Evolutionary conservation across 208 protist genomes (phyloP).

Genomic region (Trypanosomatidae sp.): DNA sequence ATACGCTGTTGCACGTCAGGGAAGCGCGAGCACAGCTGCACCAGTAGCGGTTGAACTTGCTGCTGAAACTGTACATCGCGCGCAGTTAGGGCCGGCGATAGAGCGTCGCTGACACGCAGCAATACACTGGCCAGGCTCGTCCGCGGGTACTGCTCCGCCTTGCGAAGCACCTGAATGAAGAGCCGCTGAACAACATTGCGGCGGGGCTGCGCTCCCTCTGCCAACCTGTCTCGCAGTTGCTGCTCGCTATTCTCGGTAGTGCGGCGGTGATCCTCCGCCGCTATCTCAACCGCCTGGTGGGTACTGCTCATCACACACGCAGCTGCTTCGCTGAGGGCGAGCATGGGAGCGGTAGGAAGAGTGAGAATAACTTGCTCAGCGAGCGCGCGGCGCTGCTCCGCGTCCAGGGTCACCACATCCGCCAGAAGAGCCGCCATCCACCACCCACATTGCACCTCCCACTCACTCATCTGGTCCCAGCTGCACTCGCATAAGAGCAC

Average conservation of each 20-base stretch:
- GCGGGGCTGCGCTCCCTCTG: not conserved
- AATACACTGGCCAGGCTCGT: slow-evolving; percentile 23
- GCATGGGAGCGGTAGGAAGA: slow-evolving; percentile 37
- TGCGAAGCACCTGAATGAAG: slow-evolving; percentile 45
- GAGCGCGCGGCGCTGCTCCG: slow-evolving; percentile 32
- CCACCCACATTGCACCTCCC: slow-evolving; percentile 40
- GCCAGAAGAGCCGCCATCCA: slow-evolving; percentile 58
- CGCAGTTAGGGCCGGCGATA: slow-evolving; percentile 22
- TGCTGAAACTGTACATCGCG: slow-evolving; percentile 34
- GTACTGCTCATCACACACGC: slow-evolving; percentile 1
- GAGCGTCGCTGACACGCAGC: slow-evolving; percentile 49
- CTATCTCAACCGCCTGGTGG: not conserved
- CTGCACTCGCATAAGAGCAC: slow-evolving; percentile 39
- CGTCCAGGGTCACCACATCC: slow-evolving; percentile 44
- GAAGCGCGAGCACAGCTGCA: slow-evolving; percentile 32
- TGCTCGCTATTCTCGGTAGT: not conserved
- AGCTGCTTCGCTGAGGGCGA: slow-evolving; percentile 1
- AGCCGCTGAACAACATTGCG: slow-evolving; percentile 38
- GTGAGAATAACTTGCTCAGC: slow-evolving; percentile 47
- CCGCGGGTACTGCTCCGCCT: slow-evolving; percentile 36
- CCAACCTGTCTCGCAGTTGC: not conserved
- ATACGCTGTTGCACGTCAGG: slow-evolving; percentile 27
- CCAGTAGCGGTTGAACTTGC: slow-evolving; percentile 30
- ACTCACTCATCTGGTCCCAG: slow-evolving; percentile 31
- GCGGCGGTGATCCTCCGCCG: not conserved